Conservation (phyloP, 2,329 filamentous ascomycete genomes). For the Aspergillus uvarum region DNA sequence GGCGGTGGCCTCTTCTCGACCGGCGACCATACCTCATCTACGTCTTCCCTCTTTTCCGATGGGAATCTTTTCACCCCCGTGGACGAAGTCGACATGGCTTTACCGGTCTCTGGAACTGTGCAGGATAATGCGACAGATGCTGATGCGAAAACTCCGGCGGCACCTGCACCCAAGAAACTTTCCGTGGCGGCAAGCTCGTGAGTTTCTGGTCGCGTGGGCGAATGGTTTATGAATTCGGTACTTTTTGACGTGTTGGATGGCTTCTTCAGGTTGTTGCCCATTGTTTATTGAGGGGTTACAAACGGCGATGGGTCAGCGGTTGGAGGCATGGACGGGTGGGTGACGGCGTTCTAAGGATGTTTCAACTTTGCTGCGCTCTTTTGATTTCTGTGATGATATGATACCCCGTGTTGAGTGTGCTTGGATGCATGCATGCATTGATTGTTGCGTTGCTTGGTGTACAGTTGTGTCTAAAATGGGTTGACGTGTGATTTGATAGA, state of each 20-base stretch:
- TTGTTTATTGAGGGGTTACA: background rate
- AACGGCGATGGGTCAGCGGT: background rate
- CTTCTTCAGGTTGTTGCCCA: background rate
- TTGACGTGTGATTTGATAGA: background rate
- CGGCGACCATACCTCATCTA: conserved; percentile 27
- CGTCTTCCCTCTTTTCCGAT: conserved; percentile 26
- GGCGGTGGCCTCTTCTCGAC: conserved; percentile 48
- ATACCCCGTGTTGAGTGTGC: conserved; percentile 26
- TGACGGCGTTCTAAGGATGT: conserved; percentile 8
- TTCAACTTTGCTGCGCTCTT: conserved; percentile 1
- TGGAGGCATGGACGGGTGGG: conserved; percentile 1
- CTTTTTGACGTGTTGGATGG: background rate
- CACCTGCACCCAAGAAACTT: conserved; percentile 23
- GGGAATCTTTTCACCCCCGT: conserved; percentile 36
- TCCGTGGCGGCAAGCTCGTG: conserved; percentile 19
- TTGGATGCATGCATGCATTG: background rate
- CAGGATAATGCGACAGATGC: conserved; percentile 26
- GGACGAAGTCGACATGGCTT: conserved; percentile 25
- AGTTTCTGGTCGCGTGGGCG: background rate
- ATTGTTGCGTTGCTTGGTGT: background rate
- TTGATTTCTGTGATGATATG: conserved; percentile 29
- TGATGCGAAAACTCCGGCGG: conserved; percentile 23
- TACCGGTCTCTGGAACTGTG: conserved; percentile 23
- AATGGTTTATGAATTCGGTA: background rate
- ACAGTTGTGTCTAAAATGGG: background rate